Evolutionary conservation across 1,284 basidiomycete species (phyloP), one percentile per base, ranked within the genome.

Genomic region (Peniophora sp.): DNA sequence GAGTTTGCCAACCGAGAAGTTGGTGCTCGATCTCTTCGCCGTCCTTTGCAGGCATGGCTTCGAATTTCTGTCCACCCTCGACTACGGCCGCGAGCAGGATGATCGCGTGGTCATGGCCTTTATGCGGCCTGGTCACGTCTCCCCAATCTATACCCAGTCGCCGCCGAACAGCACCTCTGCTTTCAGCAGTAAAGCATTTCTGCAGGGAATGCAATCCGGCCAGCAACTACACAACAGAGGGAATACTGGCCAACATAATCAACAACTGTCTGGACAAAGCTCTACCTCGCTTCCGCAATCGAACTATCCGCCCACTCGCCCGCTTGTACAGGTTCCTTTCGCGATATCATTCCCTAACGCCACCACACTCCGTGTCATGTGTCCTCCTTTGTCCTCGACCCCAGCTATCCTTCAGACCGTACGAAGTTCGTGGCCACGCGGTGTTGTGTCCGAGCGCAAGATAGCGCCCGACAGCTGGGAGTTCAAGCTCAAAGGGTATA

Each of bases 371-470:
- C 81, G 84, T 47, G 87, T 88, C 48, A 79, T 89, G 49, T 73
- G 77, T 23, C 85, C 86, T 22, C 86, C 86, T 20, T 71, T 88
- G 24, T 76, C 83, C 55, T 76, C 78, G 35, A 89, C 86, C 6
- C 86, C 86, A 14, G 87, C 85, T 50, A 87, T 89, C 51, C 71
- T 89, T 18, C 81, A 85, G 60, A 82, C 85, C n/a, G 85, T 88
- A 14, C 75, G 87, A 52, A 75, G 72, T 10, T 78, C 87, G 17
- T 89, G 86, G 87, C 86, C 87, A 17, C 74, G 85, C 57, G 87
- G 86, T 18, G 83, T 88, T 12, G 76, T 83, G 8, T 79, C 79
- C 1, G 86, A 89, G 64, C 86, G 83, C 71, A 88, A 84, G 61
- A 71, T 87, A 1, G 81, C 78, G 10, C 79, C 84, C 32, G 76